phyloP scores from a whole-genome alignment of 2,329 filamentous ascomycete genomes.

The Orbilia oligospora region DNA sequence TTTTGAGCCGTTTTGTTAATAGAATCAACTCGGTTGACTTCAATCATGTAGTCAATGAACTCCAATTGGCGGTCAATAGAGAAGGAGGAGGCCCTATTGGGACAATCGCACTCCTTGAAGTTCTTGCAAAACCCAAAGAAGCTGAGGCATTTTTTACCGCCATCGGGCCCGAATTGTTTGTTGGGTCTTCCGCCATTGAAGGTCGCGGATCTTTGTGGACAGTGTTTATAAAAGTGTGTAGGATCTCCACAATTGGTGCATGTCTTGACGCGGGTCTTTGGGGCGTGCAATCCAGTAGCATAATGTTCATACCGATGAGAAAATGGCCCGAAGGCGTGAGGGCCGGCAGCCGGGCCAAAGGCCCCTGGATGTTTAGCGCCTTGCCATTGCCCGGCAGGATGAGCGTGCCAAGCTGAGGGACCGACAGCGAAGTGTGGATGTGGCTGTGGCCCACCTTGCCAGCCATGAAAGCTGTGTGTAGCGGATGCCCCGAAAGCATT shows the following conservation, averaged over 20 bases:
- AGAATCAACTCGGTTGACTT: background rate
- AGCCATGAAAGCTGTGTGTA: constrained; percentile 19
- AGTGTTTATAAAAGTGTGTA: constrained; percentile 34
- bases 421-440: background rate
- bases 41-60: constrained; percentile 33
- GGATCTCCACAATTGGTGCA: constrained; percentile 35
- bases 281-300: background rate
- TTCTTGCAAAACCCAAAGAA: background rate
- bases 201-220: constrained; percentile 9
- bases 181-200: constrained; percentile 1
- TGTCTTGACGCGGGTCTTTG: constrained; percentile 32
- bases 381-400: background rate
- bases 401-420: background rate
- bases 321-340: background rate
- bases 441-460: constrained; percentile 14
- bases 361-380: background rate
- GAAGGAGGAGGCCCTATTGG: constrained; percentile 35
- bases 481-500: constrained; percentile 21
- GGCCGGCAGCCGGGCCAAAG: background rate
- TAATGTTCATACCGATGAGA: background rate
- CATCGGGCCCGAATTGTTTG: constrained; percentile 18
- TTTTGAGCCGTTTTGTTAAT: background rate
- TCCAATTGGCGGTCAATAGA: constrained; percentile 53
- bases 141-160: constrained; percentile 4
- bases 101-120: background rate